Percentiles rank a stretch among this genome's conserved stretches.
phyloP scores from a whole-genome alignment of 257 asterid species.

The Solanum sitiens region DNA sequence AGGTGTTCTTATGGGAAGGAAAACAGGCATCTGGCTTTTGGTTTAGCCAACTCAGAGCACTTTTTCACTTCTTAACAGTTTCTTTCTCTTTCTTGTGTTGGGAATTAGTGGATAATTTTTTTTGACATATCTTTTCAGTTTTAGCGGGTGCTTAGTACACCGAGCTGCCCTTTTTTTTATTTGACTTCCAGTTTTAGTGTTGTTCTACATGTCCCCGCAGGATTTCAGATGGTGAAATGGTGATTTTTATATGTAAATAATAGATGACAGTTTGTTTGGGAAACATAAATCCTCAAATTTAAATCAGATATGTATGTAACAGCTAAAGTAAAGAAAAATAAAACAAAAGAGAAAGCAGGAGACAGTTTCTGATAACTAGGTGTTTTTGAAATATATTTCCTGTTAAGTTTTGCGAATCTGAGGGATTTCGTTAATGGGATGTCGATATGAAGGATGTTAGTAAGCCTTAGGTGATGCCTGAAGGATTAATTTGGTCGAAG shows the following conservation, averaged over 20 bases:
- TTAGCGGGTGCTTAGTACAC: neutral
- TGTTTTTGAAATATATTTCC: neutral
- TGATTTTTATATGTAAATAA: neutral
- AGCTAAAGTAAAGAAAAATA: neutral
- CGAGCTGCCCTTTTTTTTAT: neutral
- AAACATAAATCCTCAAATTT: neutral
- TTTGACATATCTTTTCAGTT: neutral
- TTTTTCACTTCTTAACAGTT: neutral
- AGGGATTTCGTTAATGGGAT: neutral
- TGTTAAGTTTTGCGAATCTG: neutral
- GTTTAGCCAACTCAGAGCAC: neutral
- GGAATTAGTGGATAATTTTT: neutral
- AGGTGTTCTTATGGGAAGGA: neutral
- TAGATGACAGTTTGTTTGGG: neutral
- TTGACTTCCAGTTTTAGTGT: neutral
- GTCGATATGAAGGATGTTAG: neutral
- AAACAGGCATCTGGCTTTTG: neutral
- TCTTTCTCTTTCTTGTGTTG: neutral
- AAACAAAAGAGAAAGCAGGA: neutral
- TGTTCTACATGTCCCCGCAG: neutral
- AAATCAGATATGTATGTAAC: neutral
- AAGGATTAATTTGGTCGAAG: neutral
- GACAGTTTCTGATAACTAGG: neutral
- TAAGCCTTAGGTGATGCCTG: neutral
- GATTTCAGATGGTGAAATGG: neutral